phyloP scores from a whole-genome alignment of 2,329 filamentous ascomycete genomes.

The Septoria petroselini region DNA sequence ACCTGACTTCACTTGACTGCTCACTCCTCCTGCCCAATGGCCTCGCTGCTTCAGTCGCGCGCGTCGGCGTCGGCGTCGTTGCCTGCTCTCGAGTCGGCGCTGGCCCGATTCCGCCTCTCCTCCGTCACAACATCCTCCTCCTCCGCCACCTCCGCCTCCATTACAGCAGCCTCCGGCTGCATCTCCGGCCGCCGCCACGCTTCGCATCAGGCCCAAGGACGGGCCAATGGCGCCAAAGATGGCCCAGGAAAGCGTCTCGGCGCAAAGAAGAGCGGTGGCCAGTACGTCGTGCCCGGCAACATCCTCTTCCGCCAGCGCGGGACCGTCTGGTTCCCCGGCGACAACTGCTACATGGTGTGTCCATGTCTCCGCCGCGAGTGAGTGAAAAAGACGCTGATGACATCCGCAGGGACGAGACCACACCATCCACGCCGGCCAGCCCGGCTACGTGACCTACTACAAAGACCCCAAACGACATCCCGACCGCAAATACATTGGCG shows the following conservation, averaged over 20 bases:
- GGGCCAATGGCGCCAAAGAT: constrained; percentile 67
- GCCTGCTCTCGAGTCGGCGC: constrained; percentile 32
- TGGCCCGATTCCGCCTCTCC: constrained; percentile 36
- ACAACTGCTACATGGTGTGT: constrained; percentile 76
- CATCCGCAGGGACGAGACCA: constrained; percentile 71
- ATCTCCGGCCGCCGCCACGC: constrained; percentile 48
- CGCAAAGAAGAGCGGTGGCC: constrained; percentile 87
- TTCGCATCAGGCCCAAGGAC: constrained; percentile 63
- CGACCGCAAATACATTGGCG: constrained; percentile 89
- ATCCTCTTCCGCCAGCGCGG: constrained; percentile 98
- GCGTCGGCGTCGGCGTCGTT: constrained; percentile 30
- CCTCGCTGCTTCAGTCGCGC: constrained; percentile 14
- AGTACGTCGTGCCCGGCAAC: constrained; percentile 92
- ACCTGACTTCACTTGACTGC: not conserved
- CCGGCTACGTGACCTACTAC: constrained; percentile 97
- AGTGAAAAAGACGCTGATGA: constrained; percentile 7
- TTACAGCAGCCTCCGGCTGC: no score
- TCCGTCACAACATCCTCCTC: constrained; percentile 16
- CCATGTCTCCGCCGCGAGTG: not conserved
- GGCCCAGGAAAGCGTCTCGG: constrained; percentile 82
- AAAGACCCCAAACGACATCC: constrained; percentile 78
- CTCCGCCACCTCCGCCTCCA: constrained; percentile 1
- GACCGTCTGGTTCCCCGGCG: constrained; percentile 89
- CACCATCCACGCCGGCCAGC: constrained; percentile 81
- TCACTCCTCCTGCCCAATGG: not conserved